Base-by-base conservation (phyloP, 805 yeast species). In the Tetrapisispora phaffii region DNA sequence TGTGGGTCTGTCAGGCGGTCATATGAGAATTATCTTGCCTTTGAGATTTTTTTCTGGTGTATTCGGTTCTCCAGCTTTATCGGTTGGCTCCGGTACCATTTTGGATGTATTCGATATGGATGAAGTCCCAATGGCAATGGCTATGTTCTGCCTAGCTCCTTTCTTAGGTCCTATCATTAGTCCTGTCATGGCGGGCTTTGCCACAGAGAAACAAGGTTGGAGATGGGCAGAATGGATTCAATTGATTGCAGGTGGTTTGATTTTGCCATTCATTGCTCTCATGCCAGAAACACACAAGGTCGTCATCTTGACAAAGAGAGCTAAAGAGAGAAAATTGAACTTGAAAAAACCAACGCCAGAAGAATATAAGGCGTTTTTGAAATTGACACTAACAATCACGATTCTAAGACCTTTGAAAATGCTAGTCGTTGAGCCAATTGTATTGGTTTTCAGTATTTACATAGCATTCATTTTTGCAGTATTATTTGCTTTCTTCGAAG, bases 1-100 rank as follows among this genome's bases (percentile, higher is more conserved):
- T 47, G 81, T 81, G 44, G 88, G 83, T 33, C 66, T 80, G 47
- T 71, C 85, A 1, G 64, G 70, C 32, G 77, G 66, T 16, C 59
- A 82, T 52, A 79, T 84, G 51, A 69, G 77, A 47, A 69, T 75
- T 10, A 70, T 84, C 24, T 65, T 86, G 40, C 80, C 87, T 5
- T 68, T 85, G 38, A 67, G 96, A 54, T 83, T 84, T 57, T 76
- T 87, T 54, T 70, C 82, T 19, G 95, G 95, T 0, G 71, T 81
- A 24, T 73, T 81, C 41, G 86, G 93, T 1, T 79, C 89, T 1
- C 94, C 93, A 2, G 87, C 89, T 1, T 71, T 87, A 66, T 81
- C 95, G 9, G 77, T 85, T 51, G 90, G 87, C 12, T 87, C 89
- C 44, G 96, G 95, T 50, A 80, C 93, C 5, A 77, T 87, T 49